Evolutionary conservation across 768 basidiomycete species (phyloP).

Genomic region (Leccinum longicurvipes): DNA sequence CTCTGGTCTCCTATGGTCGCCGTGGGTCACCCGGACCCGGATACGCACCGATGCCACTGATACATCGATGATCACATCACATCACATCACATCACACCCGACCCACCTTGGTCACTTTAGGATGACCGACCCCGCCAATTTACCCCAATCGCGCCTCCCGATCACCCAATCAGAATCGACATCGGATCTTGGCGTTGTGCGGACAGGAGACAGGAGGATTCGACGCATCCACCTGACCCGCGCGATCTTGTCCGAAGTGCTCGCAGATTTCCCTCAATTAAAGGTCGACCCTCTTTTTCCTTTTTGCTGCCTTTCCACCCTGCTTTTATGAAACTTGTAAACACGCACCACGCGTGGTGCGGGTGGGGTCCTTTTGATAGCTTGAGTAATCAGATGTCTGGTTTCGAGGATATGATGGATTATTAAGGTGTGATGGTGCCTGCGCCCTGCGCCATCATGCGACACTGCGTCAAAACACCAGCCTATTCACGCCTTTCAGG

Average conservation of each 20-base stretch:
- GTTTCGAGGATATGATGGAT: background rate
- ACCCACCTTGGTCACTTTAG: too few relatives aligned
- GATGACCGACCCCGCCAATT: background rate
- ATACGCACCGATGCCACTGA: background rate
- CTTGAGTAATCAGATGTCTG: background rate
- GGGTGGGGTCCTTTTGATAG: background rate
- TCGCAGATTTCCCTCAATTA: conserved; percentile 8
- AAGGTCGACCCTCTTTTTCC: background rate
- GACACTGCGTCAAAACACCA: background rate
- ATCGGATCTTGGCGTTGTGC: conserved; percentile 1
- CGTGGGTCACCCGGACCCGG: background rate
- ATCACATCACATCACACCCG: background rate
- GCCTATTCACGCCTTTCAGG: background rate
- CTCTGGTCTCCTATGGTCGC: background rate
- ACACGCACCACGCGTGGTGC: background rate
- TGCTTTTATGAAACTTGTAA: background rate
- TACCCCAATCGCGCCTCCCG: background rate
- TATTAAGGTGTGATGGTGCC: background rate
- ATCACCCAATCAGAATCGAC: conserved; percentile 3
- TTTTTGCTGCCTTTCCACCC: background rate
- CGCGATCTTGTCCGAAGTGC: background rate
- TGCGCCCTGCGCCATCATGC: background rate
- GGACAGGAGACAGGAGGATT: background rate
- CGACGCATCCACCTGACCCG: background rate
- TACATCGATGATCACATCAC: background rate